phyloP scores from a whole-genome alignment of 176 grass and related monocot species.

The Ananas comosus region DNA sequence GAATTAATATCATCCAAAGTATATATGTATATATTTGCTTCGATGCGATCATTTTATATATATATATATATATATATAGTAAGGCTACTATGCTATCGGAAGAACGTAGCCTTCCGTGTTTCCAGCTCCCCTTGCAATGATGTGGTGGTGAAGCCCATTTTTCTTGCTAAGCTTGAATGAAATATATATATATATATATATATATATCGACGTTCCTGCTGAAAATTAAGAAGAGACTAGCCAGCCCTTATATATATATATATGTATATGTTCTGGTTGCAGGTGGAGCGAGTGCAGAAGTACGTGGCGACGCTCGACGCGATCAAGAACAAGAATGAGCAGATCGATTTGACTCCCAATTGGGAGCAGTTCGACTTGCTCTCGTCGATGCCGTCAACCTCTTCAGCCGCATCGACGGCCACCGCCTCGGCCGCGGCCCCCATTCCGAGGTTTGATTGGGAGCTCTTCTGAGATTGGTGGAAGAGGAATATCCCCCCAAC shows the following conservation, averaged over 20 bases:
- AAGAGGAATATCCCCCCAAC: neutral
- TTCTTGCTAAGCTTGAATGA: too few species aligned
- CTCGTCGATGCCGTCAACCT: constrained; percentile 53
- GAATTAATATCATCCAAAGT: neutral
- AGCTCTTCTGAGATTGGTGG: constrained; percentile 56
- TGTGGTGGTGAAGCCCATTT: too few species aligned
- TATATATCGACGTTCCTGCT: too few species aligned
- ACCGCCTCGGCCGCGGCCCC: constrained; percentile 45
- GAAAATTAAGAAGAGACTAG: too few species aligned
- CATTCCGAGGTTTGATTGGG: constrained; percentile 66
- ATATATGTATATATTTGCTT: too few species aligned
- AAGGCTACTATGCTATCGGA: too few species aligned
- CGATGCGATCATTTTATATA: too few species aligned
- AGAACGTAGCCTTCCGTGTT: too few species aligned
- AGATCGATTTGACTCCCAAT: constrained; percentile 27
- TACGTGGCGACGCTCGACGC: constrained; percentile 71
- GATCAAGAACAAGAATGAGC: constrained; percentile 53
- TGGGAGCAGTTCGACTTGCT: constrained; percentile 90
- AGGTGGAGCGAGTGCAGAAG: constrained; percentile 93
- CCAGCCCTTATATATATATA: too few species aligned
- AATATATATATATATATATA: too few species aligned
- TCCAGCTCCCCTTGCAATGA: too few species aligned
- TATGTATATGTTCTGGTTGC: neutral
- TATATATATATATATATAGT: too few species aligned
- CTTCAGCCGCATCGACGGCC: constrained; percentile 46